phyloP scores from a whole-genome alignment of 2,329 filamentous ascomycete species.

The Calonectria ilicicola region DNA sequence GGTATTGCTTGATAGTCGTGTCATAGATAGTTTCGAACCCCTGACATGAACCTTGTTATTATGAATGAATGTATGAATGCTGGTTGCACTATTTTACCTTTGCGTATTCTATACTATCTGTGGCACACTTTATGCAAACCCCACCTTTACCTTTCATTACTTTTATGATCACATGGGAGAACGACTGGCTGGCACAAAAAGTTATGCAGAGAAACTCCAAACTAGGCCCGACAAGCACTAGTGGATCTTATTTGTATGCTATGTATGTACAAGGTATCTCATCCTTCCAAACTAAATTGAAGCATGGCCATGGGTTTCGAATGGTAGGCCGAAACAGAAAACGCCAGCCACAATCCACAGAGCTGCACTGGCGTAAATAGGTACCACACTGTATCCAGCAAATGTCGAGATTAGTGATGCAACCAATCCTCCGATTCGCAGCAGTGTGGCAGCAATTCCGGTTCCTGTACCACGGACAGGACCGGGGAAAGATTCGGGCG shows the following conservation, averaged over 20 bases:
- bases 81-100: too few relatives aligned
- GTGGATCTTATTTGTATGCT: background rate
- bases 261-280: background rate
- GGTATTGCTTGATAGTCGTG: too few relatives aligned
- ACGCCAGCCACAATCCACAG: slow-evolving; percentile 57
- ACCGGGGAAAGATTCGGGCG: slow-evolving; percentile 66
- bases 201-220: background rate
- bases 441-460: slow-evolving; percentile 55
- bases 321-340: slow-evolving; percentile 56
- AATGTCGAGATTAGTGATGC: slow-evolving; percentile 58
- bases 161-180: too few relatives aligned
- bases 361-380: slow-evolving; percentile 58
- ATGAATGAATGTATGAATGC: too few relatives aligned
- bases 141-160: too few relatives aligned
- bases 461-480: slow-evolving; percentile 65
- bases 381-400: slow-evolving; percentile 54
- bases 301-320: slow-evolving; percentile 55
- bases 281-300: slow-evolving; percentile 40
- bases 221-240: background rate
- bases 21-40: too few relatives aligned
- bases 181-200: background rate
- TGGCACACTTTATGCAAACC: too few relatives aligned
- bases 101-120: too few relatives aligned
- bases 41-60: too few relatives aligned
- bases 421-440: slow-evolving; percentile 52